Conservation (phyloP, 2,329 filamentous ascomycete species). For the Penicillium sp. region DNA sequence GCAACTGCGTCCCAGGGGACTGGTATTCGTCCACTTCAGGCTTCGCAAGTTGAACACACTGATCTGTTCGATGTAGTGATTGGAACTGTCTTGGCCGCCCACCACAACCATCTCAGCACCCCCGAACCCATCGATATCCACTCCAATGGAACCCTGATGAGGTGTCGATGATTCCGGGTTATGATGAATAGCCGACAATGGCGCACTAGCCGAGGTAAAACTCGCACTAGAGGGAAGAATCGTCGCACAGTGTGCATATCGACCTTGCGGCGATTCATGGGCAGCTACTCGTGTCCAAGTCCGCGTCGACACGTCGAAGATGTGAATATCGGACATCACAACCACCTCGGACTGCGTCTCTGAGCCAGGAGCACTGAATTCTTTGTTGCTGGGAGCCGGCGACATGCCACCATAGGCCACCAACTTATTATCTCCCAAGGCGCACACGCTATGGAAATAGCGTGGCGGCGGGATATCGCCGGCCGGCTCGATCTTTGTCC, state of each 20-base stretch:
- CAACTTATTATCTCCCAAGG: conserved; percentile 87
- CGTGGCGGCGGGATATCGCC: conserved; percentile 85
- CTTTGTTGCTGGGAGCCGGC: conserved; percentile 53
- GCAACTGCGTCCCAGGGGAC: conserved; percentile 80
- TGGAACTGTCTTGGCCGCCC: conserved; percentile 92
- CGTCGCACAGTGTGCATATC: conserved; percentile 93
- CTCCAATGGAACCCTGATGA: conserved; percentile 80
- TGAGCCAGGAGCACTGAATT: conserved; percentile 41
- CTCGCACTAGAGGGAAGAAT: conserved; percentile 81
- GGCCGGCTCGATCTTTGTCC: conserved; percentile 78
- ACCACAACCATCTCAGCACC: conserved; percentile 97
- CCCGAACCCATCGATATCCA: conserved; percentile 81
- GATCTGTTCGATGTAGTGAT: conserved; percentile 98
- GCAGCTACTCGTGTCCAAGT: conserved; percentile 81
- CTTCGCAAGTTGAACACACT: conserved; percentile 96
- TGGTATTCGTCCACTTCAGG: conserved; percentile 90
- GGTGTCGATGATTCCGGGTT: conserved; percentile 77
- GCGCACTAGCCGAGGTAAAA: conserved; percentile 78
- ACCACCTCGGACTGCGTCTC: conserved; percentile 79
- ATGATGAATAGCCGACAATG: conserved; percentile 80
- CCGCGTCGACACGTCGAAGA: conserved; percentile 77
- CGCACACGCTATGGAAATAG: conserved; percentile 96
- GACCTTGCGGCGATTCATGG: conserved; percentile 77
- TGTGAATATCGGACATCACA: conserved; percentile 96
- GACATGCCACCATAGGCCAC: conserved; percentile 99